Conservation (phyloP, 192 early-diverging fungal species). For the Pecoramyces ruminantium region DNA sequence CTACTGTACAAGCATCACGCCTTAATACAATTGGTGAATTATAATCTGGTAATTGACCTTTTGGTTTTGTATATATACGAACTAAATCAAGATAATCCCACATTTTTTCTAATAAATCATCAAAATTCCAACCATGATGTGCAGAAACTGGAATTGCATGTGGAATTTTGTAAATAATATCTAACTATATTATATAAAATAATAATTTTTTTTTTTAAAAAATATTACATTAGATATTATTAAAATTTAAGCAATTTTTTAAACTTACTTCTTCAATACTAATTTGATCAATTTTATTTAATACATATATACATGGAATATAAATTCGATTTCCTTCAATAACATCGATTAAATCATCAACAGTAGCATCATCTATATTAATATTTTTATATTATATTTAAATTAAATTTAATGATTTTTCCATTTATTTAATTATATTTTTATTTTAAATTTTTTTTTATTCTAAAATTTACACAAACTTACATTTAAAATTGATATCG, state of each 20-base stretch:
- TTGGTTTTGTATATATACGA: conserved; percentile 75
- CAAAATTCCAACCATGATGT: conserved; percentile 82
- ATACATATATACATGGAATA: conserved; percentile 85
- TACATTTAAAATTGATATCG: conserved; percentile 82
- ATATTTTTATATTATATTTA: no score
- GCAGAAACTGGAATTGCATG: conserved; percentile 23
- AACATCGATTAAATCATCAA: conserved; percentile 92
- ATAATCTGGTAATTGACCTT: conserved; percentile 91
- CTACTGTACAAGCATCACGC: conserved; percentile 42
- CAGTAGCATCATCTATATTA: background rate
- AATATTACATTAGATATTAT: no score
- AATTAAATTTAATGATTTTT: no score
- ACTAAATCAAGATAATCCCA: conserved; percentile 56
- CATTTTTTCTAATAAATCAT: conserved; percentile 73
- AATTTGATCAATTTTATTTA: conserved; percentile 98
- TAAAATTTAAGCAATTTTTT: no score
- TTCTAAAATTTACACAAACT: conserved; percentile 5
- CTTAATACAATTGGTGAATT: conserved; percentile 78
- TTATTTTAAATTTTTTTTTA: no score
- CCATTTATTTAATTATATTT: no score
- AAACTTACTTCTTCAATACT: conserved; percentile 51
- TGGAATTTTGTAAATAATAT: conserved; percentile 86
- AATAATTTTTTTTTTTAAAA: no score
- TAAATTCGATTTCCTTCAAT: conserved; percentile 92
- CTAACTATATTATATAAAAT: conserved; percentile 58